Evolutionary conservation across 345 rosid species (phyloP).

Genomic region (Arabidopsis thaliana): TAIR10.1 NC_003076.8:1356001-1356500

Average conservation of each 20-base stretch:
- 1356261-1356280: slow-evolving; percentile 42
- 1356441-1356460: neutral
- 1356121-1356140: slow-evolving; percentile 37
- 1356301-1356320: slow-evolving; percentile 35
- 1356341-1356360: slow-evolving; percentile 33
- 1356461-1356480: neutral
- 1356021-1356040: slow-evolving; percentile 46
- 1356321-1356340: slow-evolving; percentile 27
- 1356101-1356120: slow-evolving; percentile 44
- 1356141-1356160: slow-evolving; percentile 44
- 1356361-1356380: slow-evolving; percentile 39
- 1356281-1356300: slow-evolving; percentile 44
- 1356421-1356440: slow-evolving; percentile 33
- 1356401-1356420: slow-evolving; percentile 31
- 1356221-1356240: slow-evolving; percentile 47
- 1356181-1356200: slow-evolving; percentile 40
- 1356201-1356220: slow-evolving; percentile 45
- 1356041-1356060: slow-evolving; percentile 42
- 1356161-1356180: slow-evolving; percentile 48
- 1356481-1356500: neutral
- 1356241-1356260: slow-evolving; percentile 40
- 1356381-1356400: slow-evolving; percentile 36
- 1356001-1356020: slow-evolving; percentile 41
- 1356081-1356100: slow-evolving; percentile 45
- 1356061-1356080: slow-evolving; percentile 44